Evolutionary conservation across 805 yeast species (phyloP), one percentile per base, ranked within the genome.

Genomic region (Lachancea dasiensis): DNA sequence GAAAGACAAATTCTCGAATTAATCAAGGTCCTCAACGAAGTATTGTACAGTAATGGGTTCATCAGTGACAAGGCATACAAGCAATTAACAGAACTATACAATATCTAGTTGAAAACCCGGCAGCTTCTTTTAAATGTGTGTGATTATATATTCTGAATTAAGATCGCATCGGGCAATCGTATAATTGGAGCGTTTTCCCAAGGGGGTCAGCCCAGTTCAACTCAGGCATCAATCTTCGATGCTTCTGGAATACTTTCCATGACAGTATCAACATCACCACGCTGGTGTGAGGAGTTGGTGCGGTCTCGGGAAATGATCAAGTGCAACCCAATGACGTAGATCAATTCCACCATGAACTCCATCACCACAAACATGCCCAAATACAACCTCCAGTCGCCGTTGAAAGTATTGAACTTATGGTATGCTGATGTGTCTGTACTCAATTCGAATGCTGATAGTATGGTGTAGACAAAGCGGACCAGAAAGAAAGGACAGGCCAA

Each of bases 1-100:
- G 70, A 73, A 17, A 75, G 70, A 17, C 86, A 87, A 54, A 78
- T 86, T 32, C 39, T 79, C 32, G 73, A 74, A 46, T 67, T 87
- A 48, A 69, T 82, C 27, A 66, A 69, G 38, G 70, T 80, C 35
- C 68, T 87, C 27, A 48, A 50, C 11, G 50, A 55, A 31, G 57
- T 59, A 22, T 40, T 66, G 21, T 53, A 49, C 49, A 69, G 68
- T 46, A 52, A 61, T 31, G 72, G 74, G 11, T 41, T 60, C n/a
- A 46, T 72, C 15, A 58, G 57, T 21, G 65, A 67, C 35, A 54
- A 57, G 11, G 51, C 51, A 3, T 67, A 58, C 41, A 36, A 50
- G 10, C 58, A 56, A 21, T 37, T 77, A 6, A 59, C 56, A 21
- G 49, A 50, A 18, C 49, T 62, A 16, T 54, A 54, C 29, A 44